These are phyloP conservation scores for Saccharomyces jurei DNA, from an alignment of 805 yeast genomes.

Conservation along the genomic window DNA sequence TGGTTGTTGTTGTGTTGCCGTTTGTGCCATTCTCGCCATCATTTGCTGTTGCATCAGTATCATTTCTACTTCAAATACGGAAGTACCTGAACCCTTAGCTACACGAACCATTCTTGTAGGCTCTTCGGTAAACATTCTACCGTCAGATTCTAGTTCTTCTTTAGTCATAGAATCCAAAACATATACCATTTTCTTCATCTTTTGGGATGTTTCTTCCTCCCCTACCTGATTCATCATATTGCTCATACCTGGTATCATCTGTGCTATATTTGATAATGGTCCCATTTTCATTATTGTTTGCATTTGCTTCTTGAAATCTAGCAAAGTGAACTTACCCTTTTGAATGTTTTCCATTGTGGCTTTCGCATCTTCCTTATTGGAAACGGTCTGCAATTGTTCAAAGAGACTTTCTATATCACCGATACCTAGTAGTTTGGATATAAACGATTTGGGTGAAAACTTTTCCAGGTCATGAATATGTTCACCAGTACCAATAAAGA, in stretches of 20 bases:
- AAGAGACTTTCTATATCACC: conserved; percentile 91
- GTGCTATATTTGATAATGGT: conserved; percentile 85
- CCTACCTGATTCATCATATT: conserved; percentile 80
- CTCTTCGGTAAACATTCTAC: conserved; percentile 65
- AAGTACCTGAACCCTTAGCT: conserved; percentile 90
- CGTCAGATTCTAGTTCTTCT: conserved; percentile 84
- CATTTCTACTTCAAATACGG: conserved; percentile 88
- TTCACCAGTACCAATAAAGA: conserved; percentile 97
- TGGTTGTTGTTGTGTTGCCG: conserved; percentile 39
- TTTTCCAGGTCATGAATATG: conserved; percentile 89
- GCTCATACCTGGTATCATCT: conserved; percentile 90
- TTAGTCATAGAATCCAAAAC: conserved; percentile 95
- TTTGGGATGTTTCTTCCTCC: conserved; percentile 82
- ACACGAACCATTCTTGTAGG: conserved; percentile 84
- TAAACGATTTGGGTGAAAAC: conserved; percentile 81
- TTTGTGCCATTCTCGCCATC: conserved; percentile 91
- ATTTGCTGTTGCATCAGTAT: conserved; percentile 84
- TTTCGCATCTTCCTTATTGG: conserved; percentile 79
- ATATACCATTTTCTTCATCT: conserved; percentile 80
- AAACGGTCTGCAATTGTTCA: conserved; percentile 73
- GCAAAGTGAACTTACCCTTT: conserved; percentile 87
- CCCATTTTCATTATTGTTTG: conserved; percentile 95
- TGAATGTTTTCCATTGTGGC: conserved; percentile 86
- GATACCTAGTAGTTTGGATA: conserved; percentile 87
- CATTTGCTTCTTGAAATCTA: conserved; percentile 92